Evolutionary conservation across 2,329 filamentous ascomycete genomes (phyloP).

Genomic region (Scorias spongiosa): DNA sequence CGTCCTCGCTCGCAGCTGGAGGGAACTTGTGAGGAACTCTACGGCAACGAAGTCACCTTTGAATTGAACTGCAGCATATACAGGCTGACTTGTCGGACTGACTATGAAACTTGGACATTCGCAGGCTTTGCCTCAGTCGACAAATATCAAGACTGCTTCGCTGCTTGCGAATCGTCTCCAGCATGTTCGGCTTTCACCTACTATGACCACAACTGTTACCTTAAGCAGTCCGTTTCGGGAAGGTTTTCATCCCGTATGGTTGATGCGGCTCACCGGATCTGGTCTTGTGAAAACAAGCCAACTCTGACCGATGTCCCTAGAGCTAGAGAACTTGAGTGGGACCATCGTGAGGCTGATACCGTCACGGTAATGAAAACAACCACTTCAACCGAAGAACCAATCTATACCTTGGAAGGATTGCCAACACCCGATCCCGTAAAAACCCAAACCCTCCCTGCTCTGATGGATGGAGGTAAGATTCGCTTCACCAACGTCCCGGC

Average conservation of each 20-base stretch:
- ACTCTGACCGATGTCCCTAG: background rate
- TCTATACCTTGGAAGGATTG: too few relatives aligned
- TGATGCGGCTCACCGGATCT: constrained; percentile 1
- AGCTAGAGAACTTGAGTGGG: too few relatives aligned
- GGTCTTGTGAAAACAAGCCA: background rate
- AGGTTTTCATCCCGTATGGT: constrained; percentile 1
- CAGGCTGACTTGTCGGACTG: background rate
- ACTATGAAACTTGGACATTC: background rate
- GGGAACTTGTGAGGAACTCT: background rate
- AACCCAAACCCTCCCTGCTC: too few relatives aligned
- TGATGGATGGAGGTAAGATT: too few relatives aligned
- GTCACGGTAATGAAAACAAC: too few relatives aligned
- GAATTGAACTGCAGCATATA: background rate
- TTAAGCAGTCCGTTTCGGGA: constrained; percentile 2
- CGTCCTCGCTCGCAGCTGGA: background rate
- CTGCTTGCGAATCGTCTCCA: background rate
- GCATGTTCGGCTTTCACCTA: background rate
- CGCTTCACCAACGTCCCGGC: too few relatives aligned
- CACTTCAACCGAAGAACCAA: too few relatives aligned
- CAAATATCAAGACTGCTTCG: background rate
- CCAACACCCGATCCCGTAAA: too few relatives aligned
- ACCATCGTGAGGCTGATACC: too few relatives aligned
- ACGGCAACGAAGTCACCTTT: background rate
- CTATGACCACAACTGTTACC: background rate
- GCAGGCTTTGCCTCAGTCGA: background rate